Evolutionary conservation across 2,329 filamentous ascomycete species (phyloP), one percentile per base, ranked within the genome.

Genomic region (Fusarium cicatricum): DNA sequence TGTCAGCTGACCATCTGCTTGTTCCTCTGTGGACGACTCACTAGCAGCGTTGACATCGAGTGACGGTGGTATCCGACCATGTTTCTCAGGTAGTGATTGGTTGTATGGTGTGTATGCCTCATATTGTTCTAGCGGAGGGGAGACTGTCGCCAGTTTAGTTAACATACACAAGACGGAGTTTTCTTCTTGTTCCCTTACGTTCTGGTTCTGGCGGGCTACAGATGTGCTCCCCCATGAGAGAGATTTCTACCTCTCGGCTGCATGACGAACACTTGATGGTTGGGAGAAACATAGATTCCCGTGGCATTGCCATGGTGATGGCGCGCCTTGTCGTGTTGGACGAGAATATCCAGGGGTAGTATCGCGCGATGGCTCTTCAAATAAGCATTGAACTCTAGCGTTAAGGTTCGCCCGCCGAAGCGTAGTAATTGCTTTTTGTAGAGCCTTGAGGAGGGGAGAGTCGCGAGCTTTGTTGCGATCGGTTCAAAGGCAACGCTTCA

Each of bases 191-290:
- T 38, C 29, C 68, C 72, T 63, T 74, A 80, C 84, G 72, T 69
- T 83, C 82, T 69, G 78, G 76, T 74, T 78, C 77, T 75, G 79
- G 70, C 56, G 77, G 70, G 54, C 74, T 74, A 74, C 92, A 97
- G 58, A 91, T 73, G 78, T 97, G 92, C 59, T 96, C 91, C 58
- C 91, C 91, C 88, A 97, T 90, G 73, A 88, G 80, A 34, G 90
- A 89, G 65, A 97, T 95, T 71, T 93, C 89, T 55, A 97, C 90
- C 68, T 93, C 85, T 34, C 79, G 75, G 34, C 86, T 85, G 72
- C 92, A 96, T 77, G 83, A 87, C 47, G 92, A 96, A 76, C 92
- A 96, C 81, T 94, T 96, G 76, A 96, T 90, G 19, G 87, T 87
- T 70, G 92, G 91, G 79, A 95, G 80, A 62, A 93, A 86, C 74